These are phyloP conservation scores for Holtermannia corniformis DNA, from an alignment of 768 basidiomycete genomes.

Conservation along the genomic window DNA sequence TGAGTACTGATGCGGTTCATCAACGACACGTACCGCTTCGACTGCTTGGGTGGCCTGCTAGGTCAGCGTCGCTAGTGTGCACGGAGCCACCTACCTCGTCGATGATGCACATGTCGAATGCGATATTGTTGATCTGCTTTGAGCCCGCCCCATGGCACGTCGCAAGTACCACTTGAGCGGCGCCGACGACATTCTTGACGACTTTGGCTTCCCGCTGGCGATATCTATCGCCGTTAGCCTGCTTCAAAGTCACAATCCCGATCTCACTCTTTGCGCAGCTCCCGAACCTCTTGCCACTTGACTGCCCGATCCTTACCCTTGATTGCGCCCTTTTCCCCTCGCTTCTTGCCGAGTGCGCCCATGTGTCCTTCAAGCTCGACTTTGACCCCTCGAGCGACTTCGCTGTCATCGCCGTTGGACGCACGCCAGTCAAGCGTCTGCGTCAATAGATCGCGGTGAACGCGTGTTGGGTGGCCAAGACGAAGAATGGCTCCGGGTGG, in stretches of 20 bases:
- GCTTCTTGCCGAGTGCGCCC: constrained; percentile 57
- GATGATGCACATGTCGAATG: constrained; percentile 88
- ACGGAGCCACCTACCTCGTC: constrained; percentile 52
- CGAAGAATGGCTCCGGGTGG: constrained; percentile 53
- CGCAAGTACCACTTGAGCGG: constrained; percentile 77
- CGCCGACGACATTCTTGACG: constrained; percentile 65
- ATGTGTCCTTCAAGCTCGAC: constrained; percentile 67
- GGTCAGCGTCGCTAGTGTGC: too few relatives aligned
- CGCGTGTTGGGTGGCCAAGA: constrained; percentile 91
- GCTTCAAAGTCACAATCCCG: background rate
- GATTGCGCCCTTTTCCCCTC: constrained; percentile 45
- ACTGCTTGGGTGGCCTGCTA: constrained; percentile 80
- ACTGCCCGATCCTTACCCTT: constrained; percentile 53
- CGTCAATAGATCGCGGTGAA: constrained; percentile 52
- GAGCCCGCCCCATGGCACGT: constrained; percentile 93
- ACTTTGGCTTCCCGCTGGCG: constrained; percentile 79
- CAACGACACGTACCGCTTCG: constrained; percentile 57
- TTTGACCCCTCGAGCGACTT: constrained; percentile 79
- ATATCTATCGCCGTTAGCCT: constrained; percentile 50
- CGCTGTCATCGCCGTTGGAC: constrained; percentile 50
- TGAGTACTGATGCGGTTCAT: constrained; percentile 2
- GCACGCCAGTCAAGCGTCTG: constrained; percentile 45
- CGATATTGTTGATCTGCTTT: constrained; percentile 60
- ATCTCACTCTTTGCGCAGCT: constrained; percentile 75
- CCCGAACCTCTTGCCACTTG: constrained; percentile 40